These are phyloP conservation scores for Claviceps fusiformis DNA, from an alignment of 2,329 filamentous ascomycete genomes.

Conservation along the genomic window DNA sequence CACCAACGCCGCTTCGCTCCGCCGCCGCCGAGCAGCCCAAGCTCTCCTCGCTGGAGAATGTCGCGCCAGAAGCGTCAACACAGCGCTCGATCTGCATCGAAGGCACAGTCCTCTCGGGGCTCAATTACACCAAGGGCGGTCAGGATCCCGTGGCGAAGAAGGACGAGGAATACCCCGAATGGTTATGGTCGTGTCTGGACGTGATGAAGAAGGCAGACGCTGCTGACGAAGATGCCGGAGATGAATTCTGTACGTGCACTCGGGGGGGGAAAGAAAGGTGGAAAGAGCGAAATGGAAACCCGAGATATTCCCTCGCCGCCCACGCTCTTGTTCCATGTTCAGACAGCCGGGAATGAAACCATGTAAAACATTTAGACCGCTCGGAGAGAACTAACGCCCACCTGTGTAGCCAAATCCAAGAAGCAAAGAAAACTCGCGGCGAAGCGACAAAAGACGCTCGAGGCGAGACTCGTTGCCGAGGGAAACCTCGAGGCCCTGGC, in stretches of 20 bases:
- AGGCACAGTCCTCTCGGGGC: constrained; percentile 56
- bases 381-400: neutral
- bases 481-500: constrained; percentile 52
- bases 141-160: constrained; percentile 59
- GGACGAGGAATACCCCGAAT: constrained; percentile 65
- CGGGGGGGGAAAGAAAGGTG: neutral
- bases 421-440: constrained; percentile 62
- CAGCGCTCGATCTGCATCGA: constrained; percentile 42
- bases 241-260: constrained; percentile 61
- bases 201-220: constrained; percentile 41
- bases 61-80: constrained; percentile 16
- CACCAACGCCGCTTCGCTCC: constrained; percentile 21
- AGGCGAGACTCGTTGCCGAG: constrained; percentile 47
- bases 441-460: constrained; percentile 43
- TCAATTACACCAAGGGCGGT: constrained; percentile 66
- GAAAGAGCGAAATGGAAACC: neutral
- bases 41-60: constrained; percentile 22
- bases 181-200: constrained; percentile 64
- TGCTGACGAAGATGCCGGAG: constrained; percentile 44
- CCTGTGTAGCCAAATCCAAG: constrained; percentile 59
- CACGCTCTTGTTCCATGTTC: neutral
- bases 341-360: neutral
- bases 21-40: constrained; percentile 16
- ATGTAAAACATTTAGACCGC: neutral
- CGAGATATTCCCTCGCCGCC: neutral